Evolutionary conservation across 2,329 filamentous ascomycete genomes (phyloP).

Genomic region (Mycosphaerella arachidis): DNA sequence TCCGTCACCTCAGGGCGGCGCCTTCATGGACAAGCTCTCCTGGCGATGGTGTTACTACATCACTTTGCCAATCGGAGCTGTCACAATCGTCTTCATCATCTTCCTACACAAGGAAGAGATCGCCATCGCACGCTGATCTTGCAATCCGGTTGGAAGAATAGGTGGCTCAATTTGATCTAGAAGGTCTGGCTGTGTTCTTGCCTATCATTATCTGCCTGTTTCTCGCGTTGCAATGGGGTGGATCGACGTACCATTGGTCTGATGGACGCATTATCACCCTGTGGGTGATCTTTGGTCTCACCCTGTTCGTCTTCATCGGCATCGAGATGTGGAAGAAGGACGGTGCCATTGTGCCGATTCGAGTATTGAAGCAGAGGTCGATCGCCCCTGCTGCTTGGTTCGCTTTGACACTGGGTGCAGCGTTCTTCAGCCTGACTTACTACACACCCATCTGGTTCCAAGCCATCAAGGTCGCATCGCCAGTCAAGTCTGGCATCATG

Average conservation of each 20-base stretch:
- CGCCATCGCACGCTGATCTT: slow-evolving; percentile 19
- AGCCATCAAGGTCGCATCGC: slow-evolving; percentile 43
- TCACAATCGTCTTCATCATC: slow-evolving; percentile 33
- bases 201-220: slow-evolving; percentile 41
- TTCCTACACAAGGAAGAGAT: slow-evolving; percentile 11
- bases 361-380: slow-evolving; percentile 36
- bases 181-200: slow-evolving; percentile 38
- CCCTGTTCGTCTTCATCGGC: slow-evolving; percentile 37
- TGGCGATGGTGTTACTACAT: slow-evolving; percentile 40
- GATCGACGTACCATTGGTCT: slow-evolving; percentile 37
- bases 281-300: slow-evolving; percentile 39
- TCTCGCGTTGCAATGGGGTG: slow-evolving; percentile 46
- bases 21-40: slow-evolving; percentile 36
- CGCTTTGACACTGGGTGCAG: slow-evolving; percentile 37
- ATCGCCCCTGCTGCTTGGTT: slow-evolving; percentile 39
- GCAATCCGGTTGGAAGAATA: slow-evolving; percentile 35
- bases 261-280: slow-evolving; percentile 42
- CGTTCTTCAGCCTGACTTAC: slow-evolving; percentile 45
- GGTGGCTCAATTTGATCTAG: slow-evolving; percentile 47
- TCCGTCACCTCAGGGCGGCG: slow-evolving; percentile 33
- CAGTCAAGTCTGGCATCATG: slow-evolving; percentile 35
- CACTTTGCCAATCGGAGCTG: slow-evolving; percentile 38
- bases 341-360: slow-evolving; percentile 23
- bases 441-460: slow-evolving; percentile 47
- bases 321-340: slow-evolving; percentile 17